Evolutionary conservation across 306 rosid genomes (phyloP).

Genomic region (Hippophae tibetana): DNA sequence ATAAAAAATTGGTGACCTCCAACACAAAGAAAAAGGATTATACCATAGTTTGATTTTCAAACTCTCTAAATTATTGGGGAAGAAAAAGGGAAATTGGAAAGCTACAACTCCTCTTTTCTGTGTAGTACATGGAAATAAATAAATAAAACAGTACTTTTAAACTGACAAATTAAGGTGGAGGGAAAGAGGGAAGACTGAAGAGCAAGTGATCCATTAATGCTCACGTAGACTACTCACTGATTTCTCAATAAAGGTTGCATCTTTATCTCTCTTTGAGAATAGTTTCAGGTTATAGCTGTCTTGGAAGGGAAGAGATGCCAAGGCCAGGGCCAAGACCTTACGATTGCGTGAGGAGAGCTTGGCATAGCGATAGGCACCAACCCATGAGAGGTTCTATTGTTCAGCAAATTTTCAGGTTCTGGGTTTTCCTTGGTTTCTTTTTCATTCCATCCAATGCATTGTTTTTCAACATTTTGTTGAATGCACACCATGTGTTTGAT

Average conservation of each 20-base stretch:
- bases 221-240: slow-evolving; percentile 28
- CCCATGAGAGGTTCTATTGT: slow-evolving; percentile 90
- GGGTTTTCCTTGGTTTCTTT: slow-evolving; percentile 23
- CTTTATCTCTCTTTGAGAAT: slow-evolving; percentile 21
- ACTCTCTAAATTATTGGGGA: slow-evolving; percentile 40
- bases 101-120: slow-evolving; percentile 32
- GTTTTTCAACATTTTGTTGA: slow-evolving; percentile 35
- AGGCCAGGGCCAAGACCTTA: slow-evolving; percentile 99
- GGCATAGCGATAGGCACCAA: slow-evolving; percentile 97
- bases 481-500: slow-evolving; percentile 73
- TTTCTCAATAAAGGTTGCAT: slow-evolving; percentile 14
- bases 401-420: slow-evolving; percentile 95
- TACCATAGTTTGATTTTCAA: too few species aligned
- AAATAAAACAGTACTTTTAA: slow-evolving; percentile 38
- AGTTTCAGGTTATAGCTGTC: slow-evolving; percentile 4
- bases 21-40: slow-evolving; percentile 24
- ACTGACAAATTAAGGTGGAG: slow-evolving; percentile 30
- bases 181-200: slow-evolving; percentile 1
- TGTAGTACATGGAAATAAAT: slow-evolving; percentile 20
- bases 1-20: slow-evolving; percentile 15
- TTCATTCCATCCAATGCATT: background rate
- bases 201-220: slow-evolving; percentile 40
- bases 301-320: slow-evolving; percentile 56
- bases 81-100: slow-evolving; percentile 38
- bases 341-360: slow-evolving; percentile 94